A percentile compares a stretch with the other conserved stretches of the same genome.
Conservation (phyloP, 2,329 filamentous ascomycete species). For the Trichoderma sp. region DNA sequence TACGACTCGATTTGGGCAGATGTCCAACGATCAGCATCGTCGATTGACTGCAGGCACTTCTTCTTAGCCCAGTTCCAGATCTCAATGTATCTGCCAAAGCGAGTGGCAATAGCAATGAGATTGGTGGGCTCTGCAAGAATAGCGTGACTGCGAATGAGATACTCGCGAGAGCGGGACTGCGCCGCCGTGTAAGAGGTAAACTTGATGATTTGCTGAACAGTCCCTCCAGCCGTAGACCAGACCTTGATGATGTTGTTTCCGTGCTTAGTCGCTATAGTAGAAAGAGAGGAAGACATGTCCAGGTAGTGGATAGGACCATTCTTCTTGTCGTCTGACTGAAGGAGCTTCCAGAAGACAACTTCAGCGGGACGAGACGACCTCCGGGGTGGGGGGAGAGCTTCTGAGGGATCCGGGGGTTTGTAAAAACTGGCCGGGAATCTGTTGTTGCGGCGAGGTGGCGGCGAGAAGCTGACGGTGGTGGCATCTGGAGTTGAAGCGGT, state of each 20-base stretch:
- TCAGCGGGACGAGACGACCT: constrained; percentile 27
- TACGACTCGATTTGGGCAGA: constrained; percentile 43
- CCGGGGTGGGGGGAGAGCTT: constrained; percentile 7
- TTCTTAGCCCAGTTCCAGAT: constrained; percentile 47
- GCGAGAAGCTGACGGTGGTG: constrained; percentile 27
- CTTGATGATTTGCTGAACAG: constrained; percentile 60
- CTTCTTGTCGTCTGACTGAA: constrained; percentile 38
- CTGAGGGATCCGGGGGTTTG: constrained; percentile 9
- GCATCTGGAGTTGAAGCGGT: constrained; percentile 25
- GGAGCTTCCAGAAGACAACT: constrained; percentile 32
- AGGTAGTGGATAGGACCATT: constrained; percentile 43
- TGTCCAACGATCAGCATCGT: constrained; percentile 46
- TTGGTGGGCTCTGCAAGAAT: constrained; percentile 47
- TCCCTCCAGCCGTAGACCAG: constrained; percentile 81
- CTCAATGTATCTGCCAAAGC: constrained; percentile 46
- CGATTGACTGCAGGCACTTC: constrained; percentile 46
- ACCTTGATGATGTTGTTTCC: constrained; percentile 82
- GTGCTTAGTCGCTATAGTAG: constrained; percentile 44
- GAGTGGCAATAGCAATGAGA: constrained; percentile 45
- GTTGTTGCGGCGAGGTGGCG: constrained; percentile 26
- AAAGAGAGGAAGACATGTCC: constrained; percentile 42
- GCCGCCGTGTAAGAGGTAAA: constrained; percentile 47
- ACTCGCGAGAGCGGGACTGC: constrained; percentile 46
- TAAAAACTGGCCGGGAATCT: constrained; percentile 18
- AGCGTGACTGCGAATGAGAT: constrained; percentile 49